Percentiles rank a stretch among this genome's conserved stretches.
Evolutionary conservation across 2,329 filamentous ascomycete species (phyloP).

Genomic region (Ploettnerulaceae sp.): DNA sequence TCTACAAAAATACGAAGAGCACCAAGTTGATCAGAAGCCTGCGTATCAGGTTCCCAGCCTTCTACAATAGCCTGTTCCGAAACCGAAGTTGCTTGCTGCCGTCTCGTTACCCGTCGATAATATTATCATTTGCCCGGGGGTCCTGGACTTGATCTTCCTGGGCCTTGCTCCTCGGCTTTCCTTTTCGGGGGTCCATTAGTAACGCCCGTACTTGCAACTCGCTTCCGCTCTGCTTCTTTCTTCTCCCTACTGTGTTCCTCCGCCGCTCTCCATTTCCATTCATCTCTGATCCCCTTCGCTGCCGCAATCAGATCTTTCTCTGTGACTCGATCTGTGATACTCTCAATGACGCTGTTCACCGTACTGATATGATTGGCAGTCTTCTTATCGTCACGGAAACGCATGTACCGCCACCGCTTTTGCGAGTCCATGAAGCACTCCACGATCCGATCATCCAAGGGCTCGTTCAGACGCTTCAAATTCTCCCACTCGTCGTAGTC

Average conservation of each 20-base stretch:
- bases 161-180: slow-evolving; percentile 29
- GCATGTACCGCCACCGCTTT: slow-evolving; percentile 77
- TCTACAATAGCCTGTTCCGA: not conserved
- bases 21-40: not conserved
- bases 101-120: not conserved
- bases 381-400: slow-evolving; percentile 87
- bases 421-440: slow-evolving; percentile 80
- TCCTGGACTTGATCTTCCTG: slow-evolving; percentile 27
- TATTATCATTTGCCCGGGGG: slow-evolving; percentile 19
- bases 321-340: slow-evolving; percentile 79
- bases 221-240: slow-evolving; percentile 20
- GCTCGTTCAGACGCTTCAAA: slow-evolving; percentile 67
- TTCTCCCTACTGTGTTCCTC: slow-evolving; percentile 20
- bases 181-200: slow-evolving; percentile 21
- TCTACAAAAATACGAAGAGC: not conserved
- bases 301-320: slow-evolving; percentile 72
- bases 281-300: slow-evolving; percentile 67
- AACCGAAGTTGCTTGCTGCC: not conserved
- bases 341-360: slow-evolving; percentile 81
- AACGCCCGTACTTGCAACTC: slow-evolving; percentile 13
- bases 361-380: slow-evolving; percentile 86
- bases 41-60: not conserved
- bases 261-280: slow-evolving; percentile 58
- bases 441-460: slow-evolving; percentile 81
- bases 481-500: slow-evolving; percentile 76